Base-by-base conservation (phyloP, 768 basidiomycete species). In the Asterophora parasitica region DNA sequence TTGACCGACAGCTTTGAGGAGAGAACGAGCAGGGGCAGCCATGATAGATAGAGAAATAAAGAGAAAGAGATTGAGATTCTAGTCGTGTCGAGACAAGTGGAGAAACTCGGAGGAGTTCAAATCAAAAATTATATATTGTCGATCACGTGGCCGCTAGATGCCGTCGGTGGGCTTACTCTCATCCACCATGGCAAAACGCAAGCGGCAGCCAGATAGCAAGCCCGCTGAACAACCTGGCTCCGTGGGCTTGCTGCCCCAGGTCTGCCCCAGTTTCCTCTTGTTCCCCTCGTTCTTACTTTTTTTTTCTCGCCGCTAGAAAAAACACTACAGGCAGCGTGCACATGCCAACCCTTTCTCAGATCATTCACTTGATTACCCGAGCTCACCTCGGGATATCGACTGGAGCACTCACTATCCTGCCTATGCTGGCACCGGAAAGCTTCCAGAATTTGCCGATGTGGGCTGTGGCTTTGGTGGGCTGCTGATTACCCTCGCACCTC, bases 391-490 rank as follows among this genome's bases (percentile, higher is more conserved):
- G 28, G 66, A 69, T 42, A 81, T 95, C 64, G 83, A 94, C 66
- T 96, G 94, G 94, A 65, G 72, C 9, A 64, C 67, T 16, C 91
- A 93, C 65, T 98, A 83, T 68, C 94, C 95, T 0, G 75, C 80
- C 23, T 87, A 82, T 62, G 64, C 70, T 26, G 65, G 61, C 17
- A 63, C 75, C 28, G 73, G 73, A 34, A 87, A 87, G 60, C 68
- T 70, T 8, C 94, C 96, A 37, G 92, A 94, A 66, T 96, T 93
- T 60, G 96, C 92, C 3, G 96, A 99, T 65, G 82, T 99, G 30
- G 96, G 96, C 0, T 99, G 96, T 64, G 96, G 96, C 35, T 99
- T 98, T 59, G 96, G 96, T 11, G 96, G 96, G 12, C 79, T 99
- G 33, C 72, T 95, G 50, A 87, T 94, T 55, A 69, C 88, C 4